Conservation (phyloP, 805 yeast species). For the Monosporozyma servazzii region DNA sequence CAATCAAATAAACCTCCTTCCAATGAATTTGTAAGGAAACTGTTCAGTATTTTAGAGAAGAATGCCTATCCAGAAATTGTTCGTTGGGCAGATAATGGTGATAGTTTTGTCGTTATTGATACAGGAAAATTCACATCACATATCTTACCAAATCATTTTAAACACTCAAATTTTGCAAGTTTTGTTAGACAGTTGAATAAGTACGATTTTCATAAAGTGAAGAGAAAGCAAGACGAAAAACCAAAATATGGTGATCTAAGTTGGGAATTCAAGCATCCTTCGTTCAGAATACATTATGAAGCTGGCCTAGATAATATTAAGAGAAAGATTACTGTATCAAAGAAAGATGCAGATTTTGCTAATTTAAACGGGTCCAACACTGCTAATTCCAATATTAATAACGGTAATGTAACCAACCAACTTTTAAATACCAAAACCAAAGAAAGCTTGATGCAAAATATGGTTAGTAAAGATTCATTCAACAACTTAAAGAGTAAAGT, state of each 20-base stretch:
- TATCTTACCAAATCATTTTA: conserved; percentile 85
- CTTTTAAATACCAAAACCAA: conserved; percentile 11
- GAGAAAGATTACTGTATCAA: conserved; percentile 61
- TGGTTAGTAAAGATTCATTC: conserved; percentile 20
- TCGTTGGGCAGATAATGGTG: conserved; percentile 80
- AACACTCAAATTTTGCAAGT: conserved; percentile 88
- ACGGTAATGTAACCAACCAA: conserved; percentile 5
- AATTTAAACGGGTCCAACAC: conserved; percentile 15
- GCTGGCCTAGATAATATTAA: conserved; percentile 81
- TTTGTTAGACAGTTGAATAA: conserved; percentile 94
- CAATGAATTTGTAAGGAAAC: conserved; percentile 71
- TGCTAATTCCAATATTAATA: conserved; percentile 21
- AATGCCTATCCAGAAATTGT: conserved; percentile 68
- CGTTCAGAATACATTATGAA: conserved; percentile 64
- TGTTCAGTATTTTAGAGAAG: conserved; percentile 77
- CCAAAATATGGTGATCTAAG: conserved; percentile 63
- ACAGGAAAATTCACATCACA: conserved; percentile 84
- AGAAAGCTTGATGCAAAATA: conserved; percentile 11
- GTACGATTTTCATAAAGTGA: conserved; percentile 95
- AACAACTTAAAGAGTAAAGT: conserved; percentile 28
- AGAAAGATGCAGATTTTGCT: conserved; percentile 31
- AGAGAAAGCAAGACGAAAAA: conserved; percentile 53
- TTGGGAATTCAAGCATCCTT: conserved; percentile 95
- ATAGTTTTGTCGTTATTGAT: conserved; percentile 79
- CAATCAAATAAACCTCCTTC: conserved; percentile 30